A percentile compares a stretch with the other conserved stretches of the same genome.
Evolutionary conservation across 345 rosid genomes (phyloP).

Genomic region (Syzygium aqueum): DNA sequence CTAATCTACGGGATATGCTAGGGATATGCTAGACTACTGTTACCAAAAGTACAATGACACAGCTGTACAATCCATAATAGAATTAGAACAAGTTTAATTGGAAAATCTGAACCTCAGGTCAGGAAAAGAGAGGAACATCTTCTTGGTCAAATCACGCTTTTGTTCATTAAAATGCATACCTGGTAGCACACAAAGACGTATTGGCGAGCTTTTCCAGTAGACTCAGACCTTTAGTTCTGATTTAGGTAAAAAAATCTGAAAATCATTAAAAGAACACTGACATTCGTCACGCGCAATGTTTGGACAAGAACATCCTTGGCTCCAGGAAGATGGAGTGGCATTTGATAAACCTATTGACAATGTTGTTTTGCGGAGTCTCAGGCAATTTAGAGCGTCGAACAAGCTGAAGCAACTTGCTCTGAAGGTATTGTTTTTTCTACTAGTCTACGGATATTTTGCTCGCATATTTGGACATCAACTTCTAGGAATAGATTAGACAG

Average conservation of each 20-base stretch:
- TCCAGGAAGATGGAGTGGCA: constrained; percentile 40
- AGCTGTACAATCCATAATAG: too few relatives aligned
- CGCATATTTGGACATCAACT: background rate
- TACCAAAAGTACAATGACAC: too few relatives aligned
- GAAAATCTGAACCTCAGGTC: background rate
- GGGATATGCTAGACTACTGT: too few relatives aligned
- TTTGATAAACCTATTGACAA: constrained; percentile 71
- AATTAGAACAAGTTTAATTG: too few relatives aligned
- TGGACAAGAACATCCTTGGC: constrained; percentile 79
- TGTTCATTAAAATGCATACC: background rate
- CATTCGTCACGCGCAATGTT: background rate
- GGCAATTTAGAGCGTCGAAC: constrained; percentile 85
- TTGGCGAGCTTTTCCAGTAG: background rate
- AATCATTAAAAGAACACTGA: background rate
- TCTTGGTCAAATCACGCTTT: background rate
- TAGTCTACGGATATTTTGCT: background rate
- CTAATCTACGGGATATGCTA: too few relatives aligned
- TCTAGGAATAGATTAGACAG: background rate
- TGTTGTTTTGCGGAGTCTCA: constrained; percentile 76
- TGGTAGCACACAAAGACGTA: background rate
- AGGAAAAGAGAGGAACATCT: background rate
- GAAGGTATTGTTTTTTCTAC: constrained; percentile 40
- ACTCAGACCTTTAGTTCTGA: background rate
- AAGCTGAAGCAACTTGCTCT: constrained; percentile 87
- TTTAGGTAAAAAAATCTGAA: background rate